Base-by-base conservation (phyloP, 805 yeast genomes). In the Suhomyces sp. region DNA sequence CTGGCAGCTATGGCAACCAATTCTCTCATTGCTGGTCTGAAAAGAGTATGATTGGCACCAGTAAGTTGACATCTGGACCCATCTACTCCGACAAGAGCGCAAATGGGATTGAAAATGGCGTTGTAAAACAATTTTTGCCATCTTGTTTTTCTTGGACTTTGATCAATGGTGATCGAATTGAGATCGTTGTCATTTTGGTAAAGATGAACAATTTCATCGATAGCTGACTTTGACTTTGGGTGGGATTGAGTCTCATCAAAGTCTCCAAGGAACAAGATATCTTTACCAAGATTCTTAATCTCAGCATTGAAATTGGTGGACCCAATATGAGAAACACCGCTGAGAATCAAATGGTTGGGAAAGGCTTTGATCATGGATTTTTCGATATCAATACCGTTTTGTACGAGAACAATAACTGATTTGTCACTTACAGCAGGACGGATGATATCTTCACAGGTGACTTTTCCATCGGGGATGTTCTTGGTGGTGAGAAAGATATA, bases 1-100 rank as follows among this genome's bases (percentile, higher is more conserved):
- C 85, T 76, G 33, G 72, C 74, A 8, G 95, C 95, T 39, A 83
- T 72, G 3, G 68, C 70, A 14, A 73, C 55, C 12, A 85, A 68
- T 55, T 84, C 95, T 23, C 65, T 56, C 88, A 82, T 82, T 0
- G 85, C 83, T 3, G 86, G 87, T 14, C 48, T 38, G 29, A 67
- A 53, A 13, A 67, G 39, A 0, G 46, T 36, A 10, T 56, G 53
- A 39, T 58, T 61, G 9, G 57, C 65, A 12, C 51, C 53, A 27
- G 47, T 53, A 11, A 65, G 63, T 36, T 64, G 70, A 28, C 65
- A 53, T 34, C 71, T 47, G 26, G 53, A 48, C 3, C 59, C 60
- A 40, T 67, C 73, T 13, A 61, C 35, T 19, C 54, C 56, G 19
- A 54, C 55, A 22, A 65, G 43, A 5, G 68, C 55, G 20, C 68